Percentiles rank a stretch among this genome's conserved stretches.
Evolutionary conservation across 164 flowering plant species (phyloP).

Genomic region (Liquidambar formosana): DNA sequence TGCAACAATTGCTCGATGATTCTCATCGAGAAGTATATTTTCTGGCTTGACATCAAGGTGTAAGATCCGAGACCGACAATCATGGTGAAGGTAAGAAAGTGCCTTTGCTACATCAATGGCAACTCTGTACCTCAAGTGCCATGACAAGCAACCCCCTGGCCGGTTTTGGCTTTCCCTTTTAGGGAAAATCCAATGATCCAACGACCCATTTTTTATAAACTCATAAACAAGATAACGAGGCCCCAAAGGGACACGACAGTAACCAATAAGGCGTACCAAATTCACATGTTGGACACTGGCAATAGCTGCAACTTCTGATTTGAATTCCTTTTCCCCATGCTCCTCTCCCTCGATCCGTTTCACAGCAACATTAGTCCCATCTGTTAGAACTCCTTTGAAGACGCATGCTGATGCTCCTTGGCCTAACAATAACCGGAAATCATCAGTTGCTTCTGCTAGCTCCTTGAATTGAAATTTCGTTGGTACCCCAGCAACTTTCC

Average conservation of each 20-base stretch:
- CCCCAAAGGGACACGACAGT: conserved; percentile 44
- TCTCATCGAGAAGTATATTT: conserved; percentile 79
- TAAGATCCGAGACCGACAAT: conserved; percentile 68
- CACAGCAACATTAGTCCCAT: conserved; percentile 80
- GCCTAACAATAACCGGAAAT: conserved; percentile 60
- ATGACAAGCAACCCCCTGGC: conserved; percentile 53
- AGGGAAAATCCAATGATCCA: conserved; percentile 82
- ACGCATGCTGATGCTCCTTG: conserved; percentile 77
- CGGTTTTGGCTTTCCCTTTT: conserved; percentile 6
- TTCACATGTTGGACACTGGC: conserved; percentile 83
- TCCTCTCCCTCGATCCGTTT: conserved; percentile 68
- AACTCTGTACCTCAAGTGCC: conserved; percentile 65
- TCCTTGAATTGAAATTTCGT: conserved; percentile 61
- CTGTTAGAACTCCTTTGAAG: conserved; percentile 71
- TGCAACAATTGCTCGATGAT: conserved; percentile 55
- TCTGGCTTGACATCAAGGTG: conserved; percentile 96
- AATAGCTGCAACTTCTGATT: conserved; percentile 80
- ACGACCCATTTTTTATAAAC: conserved; percentile 65
- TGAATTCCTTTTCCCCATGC: conserved; percentile 71
- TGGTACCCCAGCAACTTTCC: conserved; percentile 84
- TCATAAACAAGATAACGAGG: conserved; percentile 69
- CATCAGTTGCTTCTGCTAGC: conserved; percentile 70
- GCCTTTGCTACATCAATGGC: conserved; percentile 84
- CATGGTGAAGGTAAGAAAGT: conserved; percentile 78
- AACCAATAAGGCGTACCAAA: conserved; percentile 75